Conservation (phyloP, 2,329 filamentous ascomycete species). For the Beauveria caledonica region DNA sequence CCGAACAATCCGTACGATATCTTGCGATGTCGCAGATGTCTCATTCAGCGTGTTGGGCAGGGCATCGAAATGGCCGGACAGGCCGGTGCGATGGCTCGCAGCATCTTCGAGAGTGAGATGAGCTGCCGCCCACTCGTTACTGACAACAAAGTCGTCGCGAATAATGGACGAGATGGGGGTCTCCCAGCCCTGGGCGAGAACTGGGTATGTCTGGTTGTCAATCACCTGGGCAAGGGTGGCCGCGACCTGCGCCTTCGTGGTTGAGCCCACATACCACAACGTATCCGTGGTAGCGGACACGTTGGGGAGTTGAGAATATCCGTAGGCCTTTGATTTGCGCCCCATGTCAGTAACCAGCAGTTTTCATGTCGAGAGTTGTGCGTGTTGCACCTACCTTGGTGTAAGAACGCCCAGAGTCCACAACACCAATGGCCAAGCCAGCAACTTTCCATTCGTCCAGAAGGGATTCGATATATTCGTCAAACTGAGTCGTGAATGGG, state of each 20-base stretch:
- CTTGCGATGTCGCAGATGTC: slow-evolving; percentile 22
- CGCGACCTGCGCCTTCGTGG: slow-evolving; percentile 46
- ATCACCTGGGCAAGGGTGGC: slow-evolving; percentile 43
- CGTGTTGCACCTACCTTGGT: slow-evolving; percentile 23
- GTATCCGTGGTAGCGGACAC: slow-evolving; percentile 35
- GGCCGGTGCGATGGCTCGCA: slow-evolving; percentile 43
- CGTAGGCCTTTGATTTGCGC: slow-evolving; percentile 20
- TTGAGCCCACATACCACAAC: slow-evolving; percentile 47
- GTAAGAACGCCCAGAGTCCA: slow-evolving; percentile 35
- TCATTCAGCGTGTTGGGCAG: slow-evolving; percentile 21
- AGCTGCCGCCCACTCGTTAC: slow-evolving; percentile 35
- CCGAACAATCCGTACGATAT: slow-evolving; percentile 34
- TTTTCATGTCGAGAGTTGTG: background rate
- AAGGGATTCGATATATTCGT: slow-evolving; percentile 3
- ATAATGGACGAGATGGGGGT: slow-evolving; percentile 39
- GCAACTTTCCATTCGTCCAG: slow-evolving; percentile 36
- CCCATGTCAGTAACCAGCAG: too few species aligned
- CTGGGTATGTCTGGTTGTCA: slow-evolving; percentile 28
- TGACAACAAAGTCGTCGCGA: slow-evolving; percentile 43
- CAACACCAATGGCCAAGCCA: slow-evolving; percentile 38
- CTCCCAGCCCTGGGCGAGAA: slow-evolving; percentile 32
- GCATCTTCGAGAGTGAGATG: slow-evolving; percentile 47
- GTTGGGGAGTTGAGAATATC: slow-evolving; percentile 26
- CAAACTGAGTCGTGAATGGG: slow-evolving; percentile 14
- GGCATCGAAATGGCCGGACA: slow-evolving; percentile 32